Evolutionary conservation across 2,329 filamentous ascomycete genomes (phyloP).

Genomic region (Rutstroemia sp.): DNA sequence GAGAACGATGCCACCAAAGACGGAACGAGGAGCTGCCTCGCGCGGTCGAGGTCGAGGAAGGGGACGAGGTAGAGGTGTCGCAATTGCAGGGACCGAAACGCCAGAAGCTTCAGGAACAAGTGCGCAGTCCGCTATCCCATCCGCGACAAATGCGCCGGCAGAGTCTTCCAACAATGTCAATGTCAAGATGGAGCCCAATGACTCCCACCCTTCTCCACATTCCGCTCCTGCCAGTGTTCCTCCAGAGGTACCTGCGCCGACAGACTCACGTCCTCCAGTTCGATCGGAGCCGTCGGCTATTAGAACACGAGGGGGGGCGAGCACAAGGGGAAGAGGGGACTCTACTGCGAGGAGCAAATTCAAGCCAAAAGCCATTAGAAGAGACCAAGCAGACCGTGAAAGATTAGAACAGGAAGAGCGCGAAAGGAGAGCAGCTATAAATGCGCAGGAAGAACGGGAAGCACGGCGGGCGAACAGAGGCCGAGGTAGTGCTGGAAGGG

Average conservation of each 20-base stretch:
- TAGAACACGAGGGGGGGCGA: constrained; percentile 1
- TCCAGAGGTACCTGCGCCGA: constrained; percentile 26
- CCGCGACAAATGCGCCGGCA: not conserved
- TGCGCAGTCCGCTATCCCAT: not conserved
- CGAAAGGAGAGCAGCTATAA: constrained; percentile 13
- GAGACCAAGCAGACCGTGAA: constrained; percentile 21
- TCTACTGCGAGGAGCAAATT: constrained; percentile 24
- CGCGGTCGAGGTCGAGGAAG: constrained; percentile 13
- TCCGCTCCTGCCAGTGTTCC: constrained; percentile 24
- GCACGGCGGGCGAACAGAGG: constrained; percentile 13
- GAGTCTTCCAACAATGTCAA: not conserved
- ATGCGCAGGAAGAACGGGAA: constrained; percentile 13
- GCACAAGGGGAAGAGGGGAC: constrained; percentile 11
- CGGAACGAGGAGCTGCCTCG: constrained; percentile 12
- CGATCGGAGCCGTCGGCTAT: not conserved
- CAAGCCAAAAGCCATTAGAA: constrained; percentile 28
- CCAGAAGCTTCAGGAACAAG: not conserved
- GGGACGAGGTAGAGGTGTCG: constrained; percentile 18
- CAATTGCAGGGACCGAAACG: constrained; percentile 6
- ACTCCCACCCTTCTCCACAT: constrained; percentile 21
- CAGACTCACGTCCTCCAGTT: constrained; percentile 14
- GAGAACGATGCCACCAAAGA: constrained; percentile 24
- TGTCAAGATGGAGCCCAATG: constrained; percentile 13
- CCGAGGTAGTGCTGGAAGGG: constrained; percentile 20
- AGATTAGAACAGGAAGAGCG: constrained; percentile 17